Evolutionary conservation across 352 stramenopile genomes (phyloP).

Genomic region (Elongisporangium anandrum): DNA sequence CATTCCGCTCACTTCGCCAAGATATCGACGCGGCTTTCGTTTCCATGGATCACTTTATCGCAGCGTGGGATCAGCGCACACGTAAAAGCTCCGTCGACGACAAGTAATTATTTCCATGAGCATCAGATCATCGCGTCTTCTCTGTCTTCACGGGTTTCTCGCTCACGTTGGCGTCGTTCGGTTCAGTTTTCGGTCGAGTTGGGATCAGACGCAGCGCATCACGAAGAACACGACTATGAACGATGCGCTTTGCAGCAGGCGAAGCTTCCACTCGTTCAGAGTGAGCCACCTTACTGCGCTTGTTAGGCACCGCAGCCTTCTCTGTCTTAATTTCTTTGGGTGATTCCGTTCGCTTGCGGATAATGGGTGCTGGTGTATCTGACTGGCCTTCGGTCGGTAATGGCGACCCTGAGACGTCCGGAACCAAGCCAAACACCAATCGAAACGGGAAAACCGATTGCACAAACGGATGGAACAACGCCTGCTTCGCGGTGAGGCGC

Average conservation of each 20-base stretch:
- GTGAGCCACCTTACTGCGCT: not conserved
- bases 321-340: not conserved
- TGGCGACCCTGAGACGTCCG: not conserved
- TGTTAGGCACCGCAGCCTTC: not conserved
- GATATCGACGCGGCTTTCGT: conserved; percentile 35
- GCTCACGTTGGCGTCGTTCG: not conserved
- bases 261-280: not conserved
- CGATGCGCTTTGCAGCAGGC: not conserved
- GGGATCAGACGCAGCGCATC: conserved; percentile 15
- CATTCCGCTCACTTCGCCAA: conserved; percentile 69
- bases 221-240: conserved; percentile 1
- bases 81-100: not conserved
- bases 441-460: conserved; percentile 64
- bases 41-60: conserved; percentile 35
- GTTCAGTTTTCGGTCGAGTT: conserved; percentile 1
- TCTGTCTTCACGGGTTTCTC: not conserved
- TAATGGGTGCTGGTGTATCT: not conserved
- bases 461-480: conserved; percentile 67
- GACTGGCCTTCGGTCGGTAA: not conserved
- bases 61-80: conserved; percentile 38
- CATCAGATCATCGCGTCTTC: not conserved
- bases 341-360: not conserved
- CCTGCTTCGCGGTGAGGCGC: conserved; percentile 38
- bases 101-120: not conserved
- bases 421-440: conserved; percentile 34